Conservation (phyloP, 192 early-diverging fungal genomes). For the Geosiphon pyriformis region DNA sequence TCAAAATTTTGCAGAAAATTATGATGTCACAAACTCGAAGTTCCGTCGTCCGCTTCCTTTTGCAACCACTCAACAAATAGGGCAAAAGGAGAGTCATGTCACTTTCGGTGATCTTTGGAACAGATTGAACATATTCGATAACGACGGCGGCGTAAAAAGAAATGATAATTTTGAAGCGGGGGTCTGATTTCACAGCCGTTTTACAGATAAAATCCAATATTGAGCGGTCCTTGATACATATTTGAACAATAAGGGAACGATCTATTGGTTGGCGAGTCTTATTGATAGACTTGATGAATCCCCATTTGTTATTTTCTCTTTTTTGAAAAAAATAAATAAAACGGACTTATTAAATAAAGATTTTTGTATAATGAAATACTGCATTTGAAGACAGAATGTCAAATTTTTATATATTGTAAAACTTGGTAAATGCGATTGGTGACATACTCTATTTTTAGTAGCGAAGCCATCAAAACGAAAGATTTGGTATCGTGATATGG, state of each 20-base stretch:
- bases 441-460: slow-evolving; percentile 62
- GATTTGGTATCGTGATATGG: slow-evolving; percentile 92
- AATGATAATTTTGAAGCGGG: slow-evolving; percentile 49
- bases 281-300: slow-evolving; percentile 52
- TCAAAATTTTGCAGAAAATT: no score
- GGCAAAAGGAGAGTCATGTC: slow-evolving; percentile 54
- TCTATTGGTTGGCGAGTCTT: slow-evolving; percentile 56
- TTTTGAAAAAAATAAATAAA: slow-evolving; percentile 2
- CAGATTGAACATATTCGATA: slow-evolving; percentile 48
- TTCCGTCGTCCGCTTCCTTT: slow-evolving; percentile 35
- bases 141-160: slow-evolving; percentile 65
- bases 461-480: slow-evolving; percentile 76
- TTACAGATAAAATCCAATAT: slow-evolving; percentile 77
- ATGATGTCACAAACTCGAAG: slow-evolving; percentile 45
- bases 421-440: no score
- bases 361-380: neutral
- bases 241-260: slow-evolving; percentile 63
- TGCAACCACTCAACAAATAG: slow-evolving; percentile 48
- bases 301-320: slow-evolving; percentile 50
- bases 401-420: no score
- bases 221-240: slow-evolving; percentile 59
- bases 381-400: no score
- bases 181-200: slow-evolving; percentile 35
- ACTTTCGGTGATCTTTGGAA: slow-evolving; percentile 47
- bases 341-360: neutral